Conservation (phyloP, 1,139 yeast genomes). For the Arxiozyma bovina region DNA sequence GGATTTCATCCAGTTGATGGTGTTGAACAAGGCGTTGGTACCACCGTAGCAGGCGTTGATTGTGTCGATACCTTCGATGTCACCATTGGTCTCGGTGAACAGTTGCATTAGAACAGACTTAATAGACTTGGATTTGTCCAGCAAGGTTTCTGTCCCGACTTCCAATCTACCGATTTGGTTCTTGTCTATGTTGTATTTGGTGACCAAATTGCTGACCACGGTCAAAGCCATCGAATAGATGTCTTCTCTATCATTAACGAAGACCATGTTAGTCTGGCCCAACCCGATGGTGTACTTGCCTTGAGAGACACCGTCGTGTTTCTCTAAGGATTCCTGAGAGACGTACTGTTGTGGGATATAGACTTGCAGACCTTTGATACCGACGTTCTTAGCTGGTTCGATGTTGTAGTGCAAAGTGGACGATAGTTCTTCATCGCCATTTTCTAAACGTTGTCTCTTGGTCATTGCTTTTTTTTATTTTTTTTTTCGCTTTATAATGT, state of each 20-base stretch:
- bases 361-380: slow-evolving; percentile 91
- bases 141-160: slow-evolving; percentile 95
- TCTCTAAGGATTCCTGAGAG: slow-evolving; percentile 81
- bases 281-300: slow-evolving; percentile 98
- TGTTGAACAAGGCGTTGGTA: slow-evolving; percentile 87
- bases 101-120: slow-evolving; percentile 94
- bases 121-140: slow-evolving; percentile 95
- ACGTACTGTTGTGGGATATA: slow-evolving; percentile 82
- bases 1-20: slow-evolving; percentile 94
- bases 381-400: slow-evolving; percentile 58
- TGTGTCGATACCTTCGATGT: slow-evolving; percentile 94
- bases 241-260: slow-evolving; percentile 95
- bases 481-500: no score
- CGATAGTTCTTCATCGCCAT: slow-evolving; percentile 2
- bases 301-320: slow-evolving; percentile 72
- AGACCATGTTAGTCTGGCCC: slow-evolving; percentile 97
- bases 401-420: slow-evolving; percentile 21
- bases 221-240: slow-evolving; percentile 88
- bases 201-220: slow-evolving; percentile 64
- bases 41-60: slow-evolving; percentile 99
- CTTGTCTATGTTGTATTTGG: slow-evolving; percentile 76
- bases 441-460: slow-evolving; percentile 16
- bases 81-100: slow-evolving; percentile 60
- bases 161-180: slow-evolving; percentile 84
- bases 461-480: slow-evolving; percentile 20